Conservation (phyloP, 768 basidiomycete genomes). For the Rhodotorula graminis region DNA sequence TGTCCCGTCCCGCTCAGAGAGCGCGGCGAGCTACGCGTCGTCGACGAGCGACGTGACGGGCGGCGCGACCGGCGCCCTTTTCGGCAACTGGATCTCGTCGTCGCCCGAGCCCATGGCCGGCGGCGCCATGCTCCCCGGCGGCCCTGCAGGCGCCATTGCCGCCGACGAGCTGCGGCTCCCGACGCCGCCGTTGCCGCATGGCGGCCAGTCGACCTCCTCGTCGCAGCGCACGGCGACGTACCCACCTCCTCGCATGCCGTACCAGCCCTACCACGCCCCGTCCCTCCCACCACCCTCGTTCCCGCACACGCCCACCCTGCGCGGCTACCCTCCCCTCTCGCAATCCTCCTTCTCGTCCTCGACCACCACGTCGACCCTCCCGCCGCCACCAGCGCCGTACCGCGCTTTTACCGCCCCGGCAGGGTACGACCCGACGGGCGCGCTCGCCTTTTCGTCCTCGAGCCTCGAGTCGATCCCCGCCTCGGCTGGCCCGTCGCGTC, state of each 20-base stretch:
- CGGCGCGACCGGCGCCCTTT: neutral
- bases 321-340: neutral
- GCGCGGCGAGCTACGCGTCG: neutral
- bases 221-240: conserved; percentile 2
- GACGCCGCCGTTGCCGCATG: neutral
- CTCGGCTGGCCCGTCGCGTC: neutral
- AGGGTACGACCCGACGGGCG: neutral
- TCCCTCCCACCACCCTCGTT: neutral
- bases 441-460: neutral
- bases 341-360: neutral
- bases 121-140: neutral
- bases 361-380: neutral
- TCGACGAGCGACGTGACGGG: neutral
- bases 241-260: neutral
- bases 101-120: conserved; percentile 3
- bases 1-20: neutral
- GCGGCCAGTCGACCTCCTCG: neutral
- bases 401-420: neutral
- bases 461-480: no score
- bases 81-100: neutral
- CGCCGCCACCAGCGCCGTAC: neutral
- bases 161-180: neutral
- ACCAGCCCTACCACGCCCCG: neutral
- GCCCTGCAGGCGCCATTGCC: no score
- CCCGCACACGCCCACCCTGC: neutral